Percentiles rank a stretch among this genome's conserved stretches.
Conservation (phyloP, 192 early-diverging fungal genomes). For the Entomortierella parvispora region DNA sequence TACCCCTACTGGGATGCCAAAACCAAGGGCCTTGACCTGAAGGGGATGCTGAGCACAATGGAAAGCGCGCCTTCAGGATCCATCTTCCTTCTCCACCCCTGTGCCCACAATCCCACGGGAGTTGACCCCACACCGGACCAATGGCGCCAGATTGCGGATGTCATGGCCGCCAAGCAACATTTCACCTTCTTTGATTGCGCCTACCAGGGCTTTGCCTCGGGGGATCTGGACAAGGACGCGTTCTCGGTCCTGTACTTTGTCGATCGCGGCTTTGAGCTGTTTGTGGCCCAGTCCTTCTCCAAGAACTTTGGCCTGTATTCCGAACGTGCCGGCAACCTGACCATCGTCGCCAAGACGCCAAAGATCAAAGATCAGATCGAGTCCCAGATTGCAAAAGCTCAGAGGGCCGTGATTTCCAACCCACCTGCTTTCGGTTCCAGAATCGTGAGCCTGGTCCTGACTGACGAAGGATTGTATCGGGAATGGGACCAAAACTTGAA, state of each 20-base stretch:
- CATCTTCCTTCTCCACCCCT: slow-evolving; percentile 92
- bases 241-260: slow-evolving; percentile 95
- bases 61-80: slow-evolving; percentile 77
- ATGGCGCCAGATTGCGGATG: slow-evolving; percentile 91
- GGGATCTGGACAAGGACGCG: slow-evolving; percentile 90
- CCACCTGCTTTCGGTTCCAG: slow-evolving; percentile 91
- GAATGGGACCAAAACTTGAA: slow-evolving; percentile 86
- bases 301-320: slow-evolving; percentile 99
- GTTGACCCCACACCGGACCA: slow-evolving; percentile 95
- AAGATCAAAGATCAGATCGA: slow-evolving; percentile 65
- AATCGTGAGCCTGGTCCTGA: slow-evolving; percentile 86
- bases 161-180: slow-evolving; percentile 78
- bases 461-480: slow-evolving; percentile 73
- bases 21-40: slow-evolving; percentile 83
- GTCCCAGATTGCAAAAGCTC: slow-evolving; percentile 86
- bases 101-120: slow-evolving; percentile 99
- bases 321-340: slow-evolving; percentile 88
- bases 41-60: slow-evolving; percentile 79
- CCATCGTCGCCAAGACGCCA: slow-evolving; percentile 68
- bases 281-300: slow-evolving; percentile 92
- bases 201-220: slow-evolving; percentile 98
- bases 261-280: slow-evolving; percentile 87
- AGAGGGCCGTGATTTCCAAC: slow-evolving; percentile 90
- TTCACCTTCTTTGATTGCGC: slow-evolving; percentile 99
- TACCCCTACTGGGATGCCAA: slow-evolving; percentile 92